These are phyloP conservation scores for Sporothrix curviconia DNA, from an alignment of 2,329 filamentous ascomycete genomes.

Conservation along the genomic window DNA sequence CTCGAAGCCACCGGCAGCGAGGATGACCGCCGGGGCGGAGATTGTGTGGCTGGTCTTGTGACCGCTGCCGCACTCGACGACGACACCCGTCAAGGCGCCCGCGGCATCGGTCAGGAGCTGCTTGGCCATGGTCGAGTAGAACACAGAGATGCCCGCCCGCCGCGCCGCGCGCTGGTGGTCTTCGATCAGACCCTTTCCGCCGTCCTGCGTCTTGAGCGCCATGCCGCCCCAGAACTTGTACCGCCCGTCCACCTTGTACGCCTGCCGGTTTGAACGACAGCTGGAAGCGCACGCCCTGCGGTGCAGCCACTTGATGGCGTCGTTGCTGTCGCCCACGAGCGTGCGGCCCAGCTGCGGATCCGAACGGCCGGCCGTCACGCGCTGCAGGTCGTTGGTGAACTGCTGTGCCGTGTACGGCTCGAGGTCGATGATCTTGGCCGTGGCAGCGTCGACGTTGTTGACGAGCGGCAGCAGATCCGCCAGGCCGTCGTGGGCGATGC, in stretches of 20 bases:
- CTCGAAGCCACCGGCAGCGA: constrained; percentile 60
- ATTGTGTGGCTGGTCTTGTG: constrained; percentile 23
- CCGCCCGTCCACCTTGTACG: constrained; percentile 54
- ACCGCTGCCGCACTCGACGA: constrained; percentile 23
- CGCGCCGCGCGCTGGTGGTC: constrained; percentile 40
- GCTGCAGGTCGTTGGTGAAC: constrained; percentile 49
- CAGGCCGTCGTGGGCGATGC: constrained; percentile 50
- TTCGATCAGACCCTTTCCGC: constrained; percentile 52
- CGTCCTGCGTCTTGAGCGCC: constrained; percentile 50
- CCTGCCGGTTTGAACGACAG: constrained; percentile 60
- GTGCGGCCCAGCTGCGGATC: constrained; percentile 41
- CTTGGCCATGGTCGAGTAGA: constrained; percentile 41
- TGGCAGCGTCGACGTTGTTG: constrained; percentile 46
- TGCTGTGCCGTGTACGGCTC: constrained; percentile 47
- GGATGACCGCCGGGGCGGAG: constrained; percentile 37
- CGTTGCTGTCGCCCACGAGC: constrained; percentile 46
- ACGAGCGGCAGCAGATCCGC: constrained; percentile 54
- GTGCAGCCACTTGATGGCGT: constrained; percentile 49
- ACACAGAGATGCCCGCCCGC: constrained; percentile 36
- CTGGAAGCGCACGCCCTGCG: constrained; percentile 50
- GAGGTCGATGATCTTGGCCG: constrained; percentile 49
- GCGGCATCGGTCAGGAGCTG: constrained; percentile 29
- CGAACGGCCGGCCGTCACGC: constrained; percentile 49
- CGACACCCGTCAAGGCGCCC: constrained; percentile 29
- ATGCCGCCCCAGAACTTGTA: constrained; percentile 63